Base-by-base conservation (phyloP, 73 alveolate species). In the Paramecium octaurelia region DNA sequence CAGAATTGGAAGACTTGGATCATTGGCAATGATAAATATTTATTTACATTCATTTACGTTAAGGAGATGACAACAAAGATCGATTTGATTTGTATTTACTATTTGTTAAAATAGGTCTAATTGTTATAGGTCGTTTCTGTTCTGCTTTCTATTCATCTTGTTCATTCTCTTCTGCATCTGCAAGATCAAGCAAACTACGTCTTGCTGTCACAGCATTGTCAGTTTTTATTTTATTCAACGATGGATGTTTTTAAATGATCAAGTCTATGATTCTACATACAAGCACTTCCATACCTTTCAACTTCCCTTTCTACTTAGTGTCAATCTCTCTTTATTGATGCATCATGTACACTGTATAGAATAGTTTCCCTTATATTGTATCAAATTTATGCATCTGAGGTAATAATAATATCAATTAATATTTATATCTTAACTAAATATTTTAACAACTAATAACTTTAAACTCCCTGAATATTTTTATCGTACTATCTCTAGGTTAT, bases 1-100 rank as follows among this genome's bases (percentile, higher is more conserved):
- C 76, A 11, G 91, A 80, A 46, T 35, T 80, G 24, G 91, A 80
- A 48, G 91, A 80, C 9, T 80, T 80, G 24, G 91, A 80, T 23
- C 91, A 80, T 80, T 80, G 91, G 91, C 38, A 80, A 20, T 80
- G 76, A 80, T 23, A 36, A 54, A 54, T 54, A 54, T 38, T 75
- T 38, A 75, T 75, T 12, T 36, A 35, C 58, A 38, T 38, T 75
- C 58, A 75, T 75, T 35, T 75, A 35, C 31, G 36, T 75, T 10
- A 42, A 35, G 58, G 58, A 42, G 88, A 42, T 35, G 58, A 21
- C 38, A 38, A 31, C 38, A 34, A 23, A 18, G 88, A 38, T 42
- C 40, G 64, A 10, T 31, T 75, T 42, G 35, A 75, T 42, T 38
- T 75, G 59, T 38, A 75, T 38, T 75, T 75, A 75, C 57, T 35